phyloP scores from a whole-genome alignment of 2,329 filamentous ascomycete genomes.

The Bipolaris gigantea region DNA sequence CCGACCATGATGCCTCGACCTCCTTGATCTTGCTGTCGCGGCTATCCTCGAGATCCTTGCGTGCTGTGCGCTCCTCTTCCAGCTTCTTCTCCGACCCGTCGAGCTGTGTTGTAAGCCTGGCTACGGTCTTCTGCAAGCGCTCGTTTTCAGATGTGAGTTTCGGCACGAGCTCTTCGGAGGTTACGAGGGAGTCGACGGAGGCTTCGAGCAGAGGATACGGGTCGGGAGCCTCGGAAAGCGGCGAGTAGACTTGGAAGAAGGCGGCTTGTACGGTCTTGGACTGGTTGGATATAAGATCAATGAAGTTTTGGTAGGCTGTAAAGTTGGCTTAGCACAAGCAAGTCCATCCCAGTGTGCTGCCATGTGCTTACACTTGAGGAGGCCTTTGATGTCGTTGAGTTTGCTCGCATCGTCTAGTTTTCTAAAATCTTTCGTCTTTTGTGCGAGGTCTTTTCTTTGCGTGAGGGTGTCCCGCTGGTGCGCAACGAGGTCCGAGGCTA shows the following conservation, averaged over 20 bases:
- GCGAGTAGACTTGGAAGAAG: constrained; percentile 90
- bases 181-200: constrained; percentile 88
- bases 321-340: constrained; percentile 22
- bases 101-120: constrained; percentile 74
- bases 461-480: constrained; percentile 95
- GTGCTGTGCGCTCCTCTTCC: constrained; percentile 73
- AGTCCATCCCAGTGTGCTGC: neutral
- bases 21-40: constrained; percentile 83
- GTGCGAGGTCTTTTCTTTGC: constrained; percentile 94
- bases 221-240: constrained; percentile 91
- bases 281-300: constrained; percentile 93
- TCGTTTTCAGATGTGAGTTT: constrained; percentile 87
- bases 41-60: constrained; percentile 74
- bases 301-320: constrained; percentile 92
- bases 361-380: constrained; percentile 71
- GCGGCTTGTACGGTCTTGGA: constrained; percentile 92
- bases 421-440: constrained; percentile 97
- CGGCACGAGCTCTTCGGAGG: constrained; percentile 89
- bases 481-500: constrained; percentile 90
- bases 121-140: constrained; percentile 77
- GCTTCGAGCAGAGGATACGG: constrained; percentile 96
- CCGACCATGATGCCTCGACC: constrained; percentile 85
- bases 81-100: constrained; percentile 80
- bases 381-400: constrained; percentile 80
- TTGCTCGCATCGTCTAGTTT: constrained; percentile 90